These are phyloP conservation scores for Sinapis alba DNA, from an alignment of 441 rosid genomes.

Conservation along the genomic window DNA sequence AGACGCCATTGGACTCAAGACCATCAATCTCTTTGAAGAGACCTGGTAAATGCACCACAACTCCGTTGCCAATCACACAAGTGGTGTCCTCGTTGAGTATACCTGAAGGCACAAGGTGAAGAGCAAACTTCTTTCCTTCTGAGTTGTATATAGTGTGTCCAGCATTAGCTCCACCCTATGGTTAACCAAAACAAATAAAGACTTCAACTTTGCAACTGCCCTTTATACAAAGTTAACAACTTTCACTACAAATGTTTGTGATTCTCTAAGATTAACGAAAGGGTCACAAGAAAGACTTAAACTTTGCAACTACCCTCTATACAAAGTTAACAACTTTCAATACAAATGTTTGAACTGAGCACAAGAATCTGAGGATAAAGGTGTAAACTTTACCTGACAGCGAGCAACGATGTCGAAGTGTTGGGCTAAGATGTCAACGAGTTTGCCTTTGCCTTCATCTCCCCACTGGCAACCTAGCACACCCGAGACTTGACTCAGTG, in stretches of 20 bases:
- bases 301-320: too few species aligned
- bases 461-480: slow-evolving; percentile 96
- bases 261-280: background rate
- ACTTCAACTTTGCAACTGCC: background rate
- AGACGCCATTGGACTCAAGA: slow-evolving; percentile 76
- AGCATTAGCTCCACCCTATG: slow-evolving; percentile 97
- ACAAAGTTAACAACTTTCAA: too few species aligned
- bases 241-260: background rate
- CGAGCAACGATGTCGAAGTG: slow-evolving; percentile 96
- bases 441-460: slow-evolving; percentile 96
- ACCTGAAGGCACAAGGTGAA: slow-evolving; percentile 96
- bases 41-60: slow-evolving; percentile 90
- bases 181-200: background rate
- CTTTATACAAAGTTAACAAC: background rate
- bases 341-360: too few species aligned
- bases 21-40: slow-evolving; percentile 88
- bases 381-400: slow-evolving; percentile 67
- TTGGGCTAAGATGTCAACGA: slow-evolving; percentile 84
- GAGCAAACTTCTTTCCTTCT: slow-evolving; percentile 92
- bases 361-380: background rate
- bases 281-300: background rate
- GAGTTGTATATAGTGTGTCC: slow-evolving; percentile 97
- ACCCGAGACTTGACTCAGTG: slow-evolving; percentile 89
- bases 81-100: slow-evolving; percentile 85
- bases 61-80: slow-evolving; percentile 97